Base-by-base conservation (phyloP, 1,139 yeast genomes). In the Kodamaea derodonti region DNA sequence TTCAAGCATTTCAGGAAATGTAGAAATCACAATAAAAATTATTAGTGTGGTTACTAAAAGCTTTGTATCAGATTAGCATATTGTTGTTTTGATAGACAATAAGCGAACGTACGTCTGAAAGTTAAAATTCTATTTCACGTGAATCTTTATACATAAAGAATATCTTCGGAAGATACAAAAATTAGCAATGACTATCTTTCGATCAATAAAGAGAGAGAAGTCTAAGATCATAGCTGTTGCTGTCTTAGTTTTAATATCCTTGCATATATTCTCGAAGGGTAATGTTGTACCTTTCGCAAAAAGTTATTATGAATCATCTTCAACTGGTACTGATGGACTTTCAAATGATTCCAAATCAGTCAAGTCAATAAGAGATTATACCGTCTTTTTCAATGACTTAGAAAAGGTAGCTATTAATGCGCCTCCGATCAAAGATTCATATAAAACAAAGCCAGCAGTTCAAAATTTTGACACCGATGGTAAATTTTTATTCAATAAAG, bases 401-500 rank as follows among this genome's bases (percentile, higher is more conserved):
- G 62, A 62, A 27, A 41, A 52, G 12, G 65, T 45, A 39, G 48
- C 49, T 9, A 55, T 62, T 10, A 41, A 49, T 11, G 45, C 61
- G 1, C 60, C 58, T 3, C 58, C 68, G 8, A 46, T 69, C 31
- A 69, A 68, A 42, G 62, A 41, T 29, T 54, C 58, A 27, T 69
- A 67, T 46, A 57, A 54, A 32, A 42, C 47, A 2, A 34, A 37
- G 12, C 30, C 29, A 24, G 73, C 72, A 5, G 48, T 43, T 30
- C 72, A 67, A 39, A 33, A 48, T 14, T 60, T 59, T 34, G 42
- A 58, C 12, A 39, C 37, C 20, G 51, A 52, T 29, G 29, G 29
- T 11, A 46, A 48, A n/a, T 58, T 62, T 36, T 42, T 65, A 6
- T 63, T 68, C 40, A 54, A 60, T 27, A 68, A 67, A 40, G 62